These are phyloP conservation scores for Pyrrhoderma noxium DNA, from an alignment of 1,284 basidiomycete genomes.

Conservation along the genomic window DNA sequence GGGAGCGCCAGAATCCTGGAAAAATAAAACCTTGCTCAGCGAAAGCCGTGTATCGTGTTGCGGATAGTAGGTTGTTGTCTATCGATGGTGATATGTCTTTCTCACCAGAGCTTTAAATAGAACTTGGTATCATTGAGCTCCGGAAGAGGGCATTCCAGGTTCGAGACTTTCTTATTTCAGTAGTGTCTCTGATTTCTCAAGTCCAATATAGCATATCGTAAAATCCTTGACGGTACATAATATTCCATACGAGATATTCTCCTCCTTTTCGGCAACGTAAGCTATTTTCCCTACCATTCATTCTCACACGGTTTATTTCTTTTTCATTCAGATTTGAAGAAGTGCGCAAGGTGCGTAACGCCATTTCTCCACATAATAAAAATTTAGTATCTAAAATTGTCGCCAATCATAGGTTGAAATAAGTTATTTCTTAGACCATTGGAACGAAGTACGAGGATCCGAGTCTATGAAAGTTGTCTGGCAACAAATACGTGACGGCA, in stretches of 20 bases:
- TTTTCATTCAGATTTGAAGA: conserved; percentile 47
- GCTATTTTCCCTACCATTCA: background rate
- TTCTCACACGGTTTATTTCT: background rate
- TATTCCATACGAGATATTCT: conserved; percentile 82
- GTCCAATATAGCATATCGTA: conserved; percentile 55
- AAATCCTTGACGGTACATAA: conserved; percentile 71
- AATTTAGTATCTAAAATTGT: background rate
- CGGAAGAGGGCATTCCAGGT: conserved; percentile 65
- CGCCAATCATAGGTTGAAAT: conserved; percentile 50
- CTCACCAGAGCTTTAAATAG: conserved; percentile 27
- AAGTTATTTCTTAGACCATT: conserved; percentile 72
- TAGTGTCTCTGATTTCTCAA: background rate
- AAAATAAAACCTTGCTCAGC: conserved; percentile 77
- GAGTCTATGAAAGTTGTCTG: conserved; percentile 79
- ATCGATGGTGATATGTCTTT: background rate
- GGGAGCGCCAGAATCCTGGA: conserved; percentile 50
- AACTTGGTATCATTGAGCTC: conserved; percentile 61
- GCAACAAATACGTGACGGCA: conserved; percentile 72
- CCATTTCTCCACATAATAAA: background rate
- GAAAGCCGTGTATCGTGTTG: conserved; percentile 83
- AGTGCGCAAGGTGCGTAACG: conserved; percentile 60
- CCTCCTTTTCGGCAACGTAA: conserved; percentile 65
- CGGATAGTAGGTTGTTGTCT: conserved; percentile 53
- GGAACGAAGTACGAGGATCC: conserved; percentile 74
- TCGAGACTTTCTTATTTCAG: background rate